Evolutionary conservation across 768 basidiomycete genomes (phyloP), one percentile per base, ranked within the genome.

Genomic region (Mycena chlorophos): DNA sequence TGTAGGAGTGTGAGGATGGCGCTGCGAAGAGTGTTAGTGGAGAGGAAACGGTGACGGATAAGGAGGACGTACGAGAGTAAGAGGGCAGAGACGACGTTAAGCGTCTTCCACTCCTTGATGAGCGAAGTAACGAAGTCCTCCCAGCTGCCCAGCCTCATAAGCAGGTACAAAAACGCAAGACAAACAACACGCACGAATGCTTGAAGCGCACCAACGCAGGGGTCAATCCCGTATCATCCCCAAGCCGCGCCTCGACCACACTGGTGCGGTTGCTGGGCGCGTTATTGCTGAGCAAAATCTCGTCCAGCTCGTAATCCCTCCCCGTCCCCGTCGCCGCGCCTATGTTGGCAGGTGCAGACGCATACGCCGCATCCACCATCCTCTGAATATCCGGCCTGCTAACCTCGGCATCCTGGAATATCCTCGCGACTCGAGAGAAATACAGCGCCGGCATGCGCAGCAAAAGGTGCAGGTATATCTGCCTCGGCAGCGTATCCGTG

Each of bases 1-100:
- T 91, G 88, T 53, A 91, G 85, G 61, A 87, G 78, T 1, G 88
- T 83, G 27, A 90, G 65, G 45, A 91, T 86, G 0, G 86, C 86
- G 1, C 88, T 88, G 57, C 4, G 20, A n/a, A 19, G 42, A 4
- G 42, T 25, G 6, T 17, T 27, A 50, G 52, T 25, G 4, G 34
- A 26, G 49, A 13, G 28, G 40, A 22, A 19, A 22, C 30, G 43
- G 25, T 47, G 23, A 28, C 34, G 22, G 4, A 17, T 22, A 5
- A 16, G 22, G 17, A 17, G 25, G 4, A 67, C 75, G 49, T 47
- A 80, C 77, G 77, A 76, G 22, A 77, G 67, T 19, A 79, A 66
- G 26, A 91, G 67, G 5, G 86, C 89, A 13, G 87, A 89, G 19
- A 91, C 82, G 19, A 90, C 75, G 62, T 90, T 90, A 38, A 78